Evolutionary conservation across 345 rosid species (phyloP).

Genomic region (Eucalyptus caleyi): DNA sequence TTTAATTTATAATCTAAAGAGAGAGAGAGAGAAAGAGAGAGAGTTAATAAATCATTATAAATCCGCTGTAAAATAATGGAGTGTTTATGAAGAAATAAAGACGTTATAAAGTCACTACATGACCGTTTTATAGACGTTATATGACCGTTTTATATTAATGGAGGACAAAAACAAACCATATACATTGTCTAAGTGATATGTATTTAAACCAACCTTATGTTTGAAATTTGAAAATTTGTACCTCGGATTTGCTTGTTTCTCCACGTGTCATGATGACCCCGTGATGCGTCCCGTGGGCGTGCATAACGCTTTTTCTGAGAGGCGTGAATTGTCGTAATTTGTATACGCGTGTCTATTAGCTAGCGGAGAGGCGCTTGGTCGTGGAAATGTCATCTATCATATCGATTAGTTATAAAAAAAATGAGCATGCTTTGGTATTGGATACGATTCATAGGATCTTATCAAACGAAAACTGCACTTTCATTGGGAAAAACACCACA

Average conservation of each 20-base stretch:
- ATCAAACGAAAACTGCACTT: background rate
- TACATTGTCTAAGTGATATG: too few relatives aligned
- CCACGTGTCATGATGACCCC: background rate
- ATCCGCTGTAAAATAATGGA: rapidly evolving
- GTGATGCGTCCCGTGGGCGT: background rate
- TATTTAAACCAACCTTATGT: too few relatives aligned
- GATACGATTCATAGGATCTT: background rate
- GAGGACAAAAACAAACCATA: too few relatives aligned
- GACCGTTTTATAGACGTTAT: too few relatives aligned
- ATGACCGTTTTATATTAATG: too few relatives aligned
- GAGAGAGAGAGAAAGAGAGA: too few relatives aligned
- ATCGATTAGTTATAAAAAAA: background rate
- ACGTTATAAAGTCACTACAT: too few relatives aligned
- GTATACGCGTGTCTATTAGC: background rate
- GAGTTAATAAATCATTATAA: too few relatives aligned
- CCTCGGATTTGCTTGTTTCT: background rate
- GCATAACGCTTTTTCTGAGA: background rate
- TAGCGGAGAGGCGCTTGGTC: background rate
- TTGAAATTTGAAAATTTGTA: too few relatives aligned
- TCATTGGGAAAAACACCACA: background rate
- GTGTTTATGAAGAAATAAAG: too few relatives aligned
- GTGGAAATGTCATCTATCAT: background rate
- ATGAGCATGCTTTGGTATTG: background rate
- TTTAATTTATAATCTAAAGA: too few relatives aligned
- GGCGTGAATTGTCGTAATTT: background rate